Evolutionary conservation across 768 basidiomycete genomes (phyloP), one percentile per base, ranked within the genome.

Genomic region (Rhizopogon rudus): DNA sequence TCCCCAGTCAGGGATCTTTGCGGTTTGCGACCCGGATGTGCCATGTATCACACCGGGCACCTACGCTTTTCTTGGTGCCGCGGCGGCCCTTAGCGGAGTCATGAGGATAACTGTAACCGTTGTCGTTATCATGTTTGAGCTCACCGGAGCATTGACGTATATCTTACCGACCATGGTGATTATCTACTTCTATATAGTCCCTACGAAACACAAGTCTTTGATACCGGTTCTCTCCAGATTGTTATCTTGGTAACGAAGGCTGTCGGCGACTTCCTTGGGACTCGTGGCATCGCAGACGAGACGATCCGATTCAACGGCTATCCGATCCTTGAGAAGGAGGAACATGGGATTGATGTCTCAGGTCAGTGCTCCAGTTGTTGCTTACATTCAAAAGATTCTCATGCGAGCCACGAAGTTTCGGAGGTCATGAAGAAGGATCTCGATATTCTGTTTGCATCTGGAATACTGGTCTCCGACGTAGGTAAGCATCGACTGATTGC

Each of bases 41-140:
- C 96, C 95, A 1, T 99, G 97, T 61, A 98, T 99, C 64, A 98
- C 97, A 0, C 96, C 97, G 0, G 97, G 97, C 17, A 98, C 96
- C 8, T 98, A 99, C 71, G 97, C 97, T 1, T 93, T 98, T 65
- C 78, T 99, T 12, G 97, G 97, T 6, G 97, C 97, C 1, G 97
- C 97, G 3, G 97, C 97, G 6, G 91, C 94, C 13, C 75, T 99
- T 41, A 94, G 97, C 53, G 96, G 97, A 35, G 86, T 98, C 52
- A 99, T 98, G 82, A 82, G 95, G 62, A 91, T 98, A 55, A 99
- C 97, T 0, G 93, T 98, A 28, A 93, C 95, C 0, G 94, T 99
- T 5, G 97, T 98, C 7, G 97, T 98, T 37, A 95, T 99, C 71
- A 98, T 99, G 94, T 98, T 98, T 68, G 96, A 98, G 65, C 78